These are phyloP conservation scores for Chamaecyparis obtusa DNA, from an alignment of 75 land plant species.

Conservation along the genomic window DNA sequence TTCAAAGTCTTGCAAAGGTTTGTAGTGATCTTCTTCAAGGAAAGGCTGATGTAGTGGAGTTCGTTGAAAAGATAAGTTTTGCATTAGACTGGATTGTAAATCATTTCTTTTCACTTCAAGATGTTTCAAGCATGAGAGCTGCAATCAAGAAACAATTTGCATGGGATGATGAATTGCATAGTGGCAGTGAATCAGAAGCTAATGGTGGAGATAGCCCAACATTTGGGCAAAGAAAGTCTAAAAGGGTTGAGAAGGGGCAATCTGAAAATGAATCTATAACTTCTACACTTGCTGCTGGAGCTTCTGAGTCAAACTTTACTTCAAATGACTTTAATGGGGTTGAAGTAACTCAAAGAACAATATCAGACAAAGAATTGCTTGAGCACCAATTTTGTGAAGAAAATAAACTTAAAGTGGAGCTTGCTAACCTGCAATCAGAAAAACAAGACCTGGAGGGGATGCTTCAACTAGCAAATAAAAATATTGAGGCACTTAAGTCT, in stretches of 20 bases:
- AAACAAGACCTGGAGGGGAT: conserved; percentile 37
- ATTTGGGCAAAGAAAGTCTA: conserved; percentile 3
- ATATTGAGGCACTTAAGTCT: conserved; percentile 22
- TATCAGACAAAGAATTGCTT: conserved; percentile 13
- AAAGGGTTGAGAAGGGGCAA: conserved; percentile 11
- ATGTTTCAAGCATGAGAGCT: conserved; percentile 59
- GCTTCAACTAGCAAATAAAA: conserved; percentile 26
- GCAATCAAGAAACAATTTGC: conserved; percentile 41
- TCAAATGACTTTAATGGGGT: not conserved
- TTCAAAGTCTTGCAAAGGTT: conserved; percentile 42
- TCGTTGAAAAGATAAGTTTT: conserved; percentile 43
- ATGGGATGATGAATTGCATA: conserved; percentile 21
- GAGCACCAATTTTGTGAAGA: conserved; percentile 21
- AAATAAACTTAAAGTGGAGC: conserved; percentile 24
- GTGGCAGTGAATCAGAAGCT: conserved; percentile 21
- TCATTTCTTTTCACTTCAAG: conserved; percentile 60
- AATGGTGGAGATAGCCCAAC: conserved; percentile 13
- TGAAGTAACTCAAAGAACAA: conserved; percentile 11
- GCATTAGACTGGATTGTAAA: conserved; percentile 68
- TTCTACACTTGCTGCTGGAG: not conserved
- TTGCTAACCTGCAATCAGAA: conserved; percentile 15
- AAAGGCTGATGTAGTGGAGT: conserved; percentile 44
- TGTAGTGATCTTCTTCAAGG: conserved; percentile 60
- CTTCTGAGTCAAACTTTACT: conserved; percentile 10
- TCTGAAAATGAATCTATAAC: conserved; percentile 2